Evolutionary conservation across 106 monocot species (phyloP), one percentile per base, ranked within the genome.

Genomic region (Allium cepa): DNA sequence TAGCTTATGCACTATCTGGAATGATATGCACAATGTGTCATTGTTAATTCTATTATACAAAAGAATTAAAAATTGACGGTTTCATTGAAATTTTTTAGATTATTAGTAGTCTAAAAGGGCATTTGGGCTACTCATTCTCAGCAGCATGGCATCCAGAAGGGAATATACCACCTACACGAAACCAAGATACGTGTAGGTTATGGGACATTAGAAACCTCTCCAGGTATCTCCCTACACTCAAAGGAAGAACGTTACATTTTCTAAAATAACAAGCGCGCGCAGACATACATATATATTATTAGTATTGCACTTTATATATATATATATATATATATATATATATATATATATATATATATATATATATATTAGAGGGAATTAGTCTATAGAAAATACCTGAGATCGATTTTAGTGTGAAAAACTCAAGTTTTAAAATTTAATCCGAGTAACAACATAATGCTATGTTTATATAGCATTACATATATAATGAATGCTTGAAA

Each of bases 141-240:
- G 88, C 87, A 11, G 94, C 85, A 26, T 91, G 94, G 91, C 91
- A 95, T 59, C 94, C 94, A 0, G 76, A 83, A 17, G 81, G 90
- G 4, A 56, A 74, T 28, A 75, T 88, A 62, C 18, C 90, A 59
- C 90, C 85, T 8, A 91, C 94, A 3, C 90, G 88, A 17, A 95
- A 77, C 70, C 91, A 95, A 71, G 94, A 95, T 75, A 91, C 91
- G 7, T 95, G 94, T 77, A 68, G 94, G 59, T 56, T 91, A 16
- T 95, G 91, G 94, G 94, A 95, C 51, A 64, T 91, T 16, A 88
- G 94, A 58, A 90, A 91, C 0, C 65, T 80, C 0, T 81, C 79
- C 0, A 56, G 79, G 47, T 85, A 90, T 22, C 26, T 88, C 0
- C 77, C 85, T 4, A 81, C 82, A 1, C 79, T 95, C 45, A 81